Evolutionary conservation across 805 yeast species (phyloP), one percentile per base, ranked within the genome.

Genomic region (Wickerhamiella cacticola): DNA sequence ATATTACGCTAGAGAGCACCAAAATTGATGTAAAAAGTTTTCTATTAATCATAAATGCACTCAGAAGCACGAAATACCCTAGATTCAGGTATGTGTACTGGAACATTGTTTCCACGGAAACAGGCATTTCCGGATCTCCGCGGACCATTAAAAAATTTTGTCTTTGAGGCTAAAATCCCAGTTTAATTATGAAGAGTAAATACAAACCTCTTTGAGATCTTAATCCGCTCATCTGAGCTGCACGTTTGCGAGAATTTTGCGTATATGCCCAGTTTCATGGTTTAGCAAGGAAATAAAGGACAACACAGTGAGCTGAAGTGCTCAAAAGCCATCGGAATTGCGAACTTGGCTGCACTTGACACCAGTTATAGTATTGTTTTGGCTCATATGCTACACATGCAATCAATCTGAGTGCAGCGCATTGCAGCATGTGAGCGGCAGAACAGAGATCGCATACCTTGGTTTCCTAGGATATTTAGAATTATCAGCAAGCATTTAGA

Each of bases 381-480:
- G 19, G 36, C 19, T 15, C n/a, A 31, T 31, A 31, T 5, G 19
- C 36, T 31, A n/a, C 36, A 19, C 36, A 31, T 31, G 36, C 36
- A 31, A 10, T 31, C n/a, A n/a, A 15, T 5, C 36, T 15, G 36
- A 10, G 36, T 31, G 36, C 36, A 31, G 36, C 36, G 36, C 36
- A 31, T 31, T 31, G 36, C 36, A 31, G n/a, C 36, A 31, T 31
- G 36, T 31, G 36, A 31, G 36, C 36, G 19, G 5, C 19, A n/a
- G n/a, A n/a, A n/a, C n/a, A n/a, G n/a, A n/a, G n/a, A n/a, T n/a
- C n/a, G n/a, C n/a, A n/a, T n/a, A n/a, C n/a, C n/a, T n/a, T n/a
- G n/a, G n/a, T n/a, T n/a, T n/a, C n/a, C n/a, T n/a, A n/a, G n/a
- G n/a, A n/a, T n/a, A n/a, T n/a, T n/a, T n/a, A n/a, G n/a, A n/a